Evolutionary conservation across 495 filamentous ascomycete species (phyloP), one percentile per base, ranked within the genome.

Genomic region (Hypoxylon fuscum): DNA sequence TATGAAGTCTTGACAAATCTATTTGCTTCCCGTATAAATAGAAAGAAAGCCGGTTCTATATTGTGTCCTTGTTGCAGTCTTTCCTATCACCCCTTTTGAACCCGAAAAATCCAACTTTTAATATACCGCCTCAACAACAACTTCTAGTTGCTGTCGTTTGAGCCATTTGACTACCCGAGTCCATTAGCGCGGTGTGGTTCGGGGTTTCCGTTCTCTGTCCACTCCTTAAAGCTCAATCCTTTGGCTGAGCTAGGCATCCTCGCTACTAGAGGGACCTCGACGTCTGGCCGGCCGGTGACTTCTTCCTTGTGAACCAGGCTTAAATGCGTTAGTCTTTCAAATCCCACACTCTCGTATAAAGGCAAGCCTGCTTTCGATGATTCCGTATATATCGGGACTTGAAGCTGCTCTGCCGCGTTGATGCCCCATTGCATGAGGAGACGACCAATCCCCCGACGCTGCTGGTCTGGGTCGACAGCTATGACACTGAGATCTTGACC

Each of bases 361-460:
- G 60, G 46, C 15, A 73, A 71, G 10, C 77, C 81, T 12, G 64
- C 44, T n/a, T 73, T 72, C 5, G 77, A 78, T 4, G 79, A 49
- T 53, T 82, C 76, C 8, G 79, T 64, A 27, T 76, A 79, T 40
- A 76, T 68, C 37, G 73, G 71, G 2, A 82, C 52, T 15, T 69
- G 68, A 18, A 78, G 35, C 35, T 75, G 67, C 48, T 78, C 77
- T 1, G 77, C 77, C 44, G 73, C 68, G 41, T 72, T 27, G n/a
- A 74, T 68, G 10, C 79, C 80, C 79, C 78, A 82, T 31, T 75
- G 51, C 49, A 80, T 69, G 22, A 82, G 59, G 41, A 74, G 46
- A 22, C 66, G 65, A 10, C 72, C 78, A 21, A 64, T 69, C 3
- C 78, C 78, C 17, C 73, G 72, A 14, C 68, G 66, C 53, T 75